phyloP scores from a whole-genome alignment of 140 eudicot genomes.

The Cichorium intybus region DNA sequence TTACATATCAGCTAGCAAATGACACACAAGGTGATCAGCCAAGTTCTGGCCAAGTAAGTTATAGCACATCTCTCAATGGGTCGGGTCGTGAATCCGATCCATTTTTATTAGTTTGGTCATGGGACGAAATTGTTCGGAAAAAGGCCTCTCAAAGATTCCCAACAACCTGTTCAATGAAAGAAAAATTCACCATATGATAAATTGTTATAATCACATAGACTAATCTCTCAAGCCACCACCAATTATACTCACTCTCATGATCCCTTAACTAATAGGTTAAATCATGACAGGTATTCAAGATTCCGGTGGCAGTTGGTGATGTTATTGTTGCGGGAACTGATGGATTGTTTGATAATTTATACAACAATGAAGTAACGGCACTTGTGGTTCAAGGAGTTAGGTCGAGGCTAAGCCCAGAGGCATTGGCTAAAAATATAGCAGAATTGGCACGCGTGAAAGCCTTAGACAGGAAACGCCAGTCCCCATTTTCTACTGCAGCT shows the following conservation, averaged over 20 bases:
- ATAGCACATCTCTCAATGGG: not conserved
- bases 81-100: too few species aligned
- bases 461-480: constrained; percentile 47
- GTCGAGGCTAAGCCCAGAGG: constrained; percentile 54
- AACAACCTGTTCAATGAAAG: too few species aligned
- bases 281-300: constrained; percentile 52
- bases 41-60: constrained; percentile 80
- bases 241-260: too few species aligned
- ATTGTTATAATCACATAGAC: too few species aligned
- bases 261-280: not conserved
- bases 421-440: constrained; percentile 61
- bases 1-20: constrained; percentile 72
- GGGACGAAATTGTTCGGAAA: too few species aligned
- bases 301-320: constrained; percentile 71
- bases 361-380: constrained; percentile 51
- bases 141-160: too few species aligned
- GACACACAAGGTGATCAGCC: constrained; percentile 62
- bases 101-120: too few species aligned
- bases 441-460: constrained; percentile 71
- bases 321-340: constrained; percentile 84
- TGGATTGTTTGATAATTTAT: constrained; percentile 79
- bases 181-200: too few species aligned
- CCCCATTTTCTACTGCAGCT: constrained; percentile 84
- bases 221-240: too few species aligned
- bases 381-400: constrained; percentile 58